phyloP scores from a whole-genome alignment of 345 rosid genomes.

The Melaleuca quinquenervia region DNA sequence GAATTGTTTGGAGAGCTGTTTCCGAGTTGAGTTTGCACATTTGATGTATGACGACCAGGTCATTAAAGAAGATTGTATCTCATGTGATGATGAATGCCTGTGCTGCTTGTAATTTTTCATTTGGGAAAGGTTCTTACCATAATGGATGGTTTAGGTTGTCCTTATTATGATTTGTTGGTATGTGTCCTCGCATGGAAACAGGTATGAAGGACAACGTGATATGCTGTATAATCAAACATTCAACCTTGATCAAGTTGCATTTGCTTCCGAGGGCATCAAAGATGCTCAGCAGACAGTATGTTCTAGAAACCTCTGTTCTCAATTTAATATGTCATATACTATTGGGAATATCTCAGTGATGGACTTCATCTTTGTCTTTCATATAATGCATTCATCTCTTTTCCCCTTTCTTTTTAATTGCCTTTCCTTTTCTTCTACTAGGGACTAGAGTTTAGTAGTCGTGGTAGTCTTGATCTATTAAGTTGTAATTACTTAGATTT shows the following conservation, averaged over 20 bases:
- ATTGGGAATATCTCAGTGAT: not conserved
- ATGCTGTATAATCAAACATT: slow-evolving; percentile 96
- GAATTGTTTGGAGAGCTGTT: not conserved
- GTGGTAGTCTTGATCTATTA: not conserved
- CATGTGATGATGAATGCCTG: not conserved
- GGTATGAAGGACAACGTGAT: slow-evolving; percentile 98
- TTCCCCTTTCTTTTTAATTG: not conserved
- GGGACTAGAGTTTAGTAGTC: not conserved
- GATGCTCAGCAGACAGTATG: slow-evolving; percentile 98
- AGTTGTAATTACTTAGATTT: not conserved
- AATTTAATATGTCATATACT: not conserved
- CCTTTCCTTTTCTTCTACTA: not conserved
- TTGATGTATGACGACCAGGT: not conserved
- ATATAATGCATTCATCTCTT: not conserved
- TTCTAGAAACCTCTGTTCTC: not conserved
- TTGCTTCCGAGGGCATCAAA: slow-evolving; percentile 95
- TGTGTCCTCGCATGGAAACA: slow-evolving; percentile 5
- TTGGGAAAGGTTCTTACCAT: not conserved
- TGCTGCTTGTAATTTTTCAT: not conserved
- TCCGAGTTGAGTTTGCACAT: not conserved
- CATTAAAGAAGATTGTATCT: not conserved
- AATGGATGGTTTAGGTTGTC: not conserved
- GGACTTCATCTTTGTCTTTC: not conserved
- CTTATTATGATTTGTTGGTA: not conserved
- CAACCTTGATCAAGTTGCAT: slow-evolving; percentile 99